Percentiles rank a stretch among this genome's conserved stretches.
These are phyloP conservation scores for Vitis hybrid DNA, from an alignment of 177 flowering plant genomes.

Conservation along the genomic window DNA sequence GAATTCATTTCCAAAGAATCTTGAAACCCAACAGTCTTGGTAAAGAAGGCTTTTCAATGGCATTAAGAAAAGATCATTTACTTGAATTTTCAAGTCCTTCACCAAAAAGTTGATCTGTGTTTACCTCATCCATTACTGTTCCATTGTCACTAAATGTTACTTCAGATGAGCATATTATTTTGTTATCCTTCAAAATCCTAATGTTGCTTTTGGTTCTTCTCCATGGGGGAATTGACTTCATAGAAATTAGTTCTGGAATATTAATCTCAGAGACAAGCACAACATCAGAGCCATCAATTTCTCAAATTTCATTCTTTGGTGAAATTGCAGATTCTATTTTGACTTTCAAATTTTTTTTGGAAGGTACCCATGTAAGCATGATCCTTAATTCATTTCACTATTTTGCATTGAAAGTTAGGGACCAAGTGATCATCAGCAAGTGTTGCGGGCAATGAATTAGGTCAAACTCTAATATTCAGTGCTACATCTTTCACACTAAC, in stretches of 20 bases:
- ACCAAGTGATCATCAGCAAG: slow-evolving; percentile 46
- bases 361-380: slow-evolving; percentile 51
- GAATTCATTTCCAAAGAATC: slow-evolving; percentile 15
- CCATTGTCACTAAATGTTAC: slow-evolving; percentile 35
- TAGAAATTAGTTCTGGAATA: slow-evolving; percentile 42
- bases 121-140: slow-evolving; percentile 18
- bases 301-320: slow-evolving; percentile 26
- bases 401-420: slow-evolving; percentile 52
- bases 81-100: slow-evolving; percentile 23
- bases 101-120: slow-evolving; percentile 18
- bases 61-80: slow-evolving; percentile 20
- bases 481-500: slow-evolving; percentile 64
- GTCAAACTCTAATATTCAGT: slow-evolving; percentile 60
- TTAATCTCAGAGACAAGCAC: slow-evolving; percentile 31
- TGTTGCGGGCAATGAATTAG: slow-evolving; percentile 45
- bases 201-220: slow-evolving; percentile 54
- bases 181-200: slow-evolving; percentile 43
- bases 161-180: slow-evolving; percentile 26
- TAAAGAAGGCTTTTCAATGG: slow-evolving; percentile 23
- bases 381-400: slow-evolving; percentile 64
- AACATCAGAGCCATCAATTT: slow-evolving; percentile 31
- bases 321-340: slow-evolving; percentile 29
- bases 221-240: slow-evolving; percentile 52
- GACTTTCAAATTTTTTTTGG: slow-evolving; percentile 33
- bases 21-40: slow-evolving; percentile 14